Evolutionary conservation across 2,329 filamentous ascomycete genomes (phyloP).

Genomic region (Fusarium chaquense): DNA sequence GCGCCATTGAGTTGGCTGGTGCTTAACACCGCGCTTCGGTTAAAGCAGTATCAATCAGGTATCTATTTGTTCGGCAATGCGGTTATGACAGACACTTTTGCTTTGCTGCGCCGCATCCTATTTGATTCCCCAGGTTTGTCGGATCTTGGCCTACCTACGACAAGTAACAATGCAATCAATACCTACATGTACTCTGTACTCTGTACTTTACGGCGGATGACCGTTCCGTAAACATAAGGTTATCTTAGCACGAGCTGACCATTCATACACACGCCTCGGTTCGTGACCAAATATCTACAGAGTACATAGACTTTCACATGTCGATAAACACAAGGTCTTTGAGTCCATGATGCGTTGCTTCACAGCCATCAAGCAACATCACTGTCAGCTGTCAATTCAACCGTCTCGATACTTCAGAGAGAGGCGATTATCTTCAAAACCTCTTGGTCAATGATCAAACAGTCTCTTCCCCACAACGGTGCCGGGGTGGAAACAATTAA

Average conservation of each 20-base stretch:
- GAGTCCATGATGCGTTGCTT: slow-evolving; percentile 22
- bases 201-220: background rate
- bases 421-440: background rate
- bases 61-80: slow-evolving; percentile 7
- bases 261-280: slow-evolving; percentile 30
- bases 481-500: slow-evolving; percentile 26
- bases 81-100: background rate
- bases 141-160: slow-evolving; percentile 9
- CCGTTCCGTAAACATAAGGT: slow-evolving; percentile 32
- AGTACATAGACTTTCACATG: slow-evolving; percentile 32
- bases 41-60: background rate
- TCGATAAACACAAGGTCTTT: background rate
- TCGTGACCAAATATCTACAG: background rate
- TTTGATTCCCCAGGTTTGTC: slow-evolving; percentile 25
- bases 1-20: background rate
- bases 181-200: slow-evolving; percentile 15
- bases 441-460: background rate
- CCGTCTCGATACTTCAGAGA: slow-evolving; percentile 2
- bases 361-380: slow-evolving; percentile 5
- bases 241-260: slow-evolving; percentile 39
- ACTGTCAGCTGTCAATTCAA: slow-evolving; percentile 4
- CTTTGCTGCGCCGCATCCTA: slow-evolving; percentile 14
- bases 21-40: background rate
- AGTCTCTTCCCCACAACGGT: slow-evolving; percentile 20
- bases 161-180: slow-evolving; percentile 12